These are phyloP conservation scores for Silybum marianum DNA, from an alignment of 129 eudicot genomes.

Conservation along the genomic window DNA sequence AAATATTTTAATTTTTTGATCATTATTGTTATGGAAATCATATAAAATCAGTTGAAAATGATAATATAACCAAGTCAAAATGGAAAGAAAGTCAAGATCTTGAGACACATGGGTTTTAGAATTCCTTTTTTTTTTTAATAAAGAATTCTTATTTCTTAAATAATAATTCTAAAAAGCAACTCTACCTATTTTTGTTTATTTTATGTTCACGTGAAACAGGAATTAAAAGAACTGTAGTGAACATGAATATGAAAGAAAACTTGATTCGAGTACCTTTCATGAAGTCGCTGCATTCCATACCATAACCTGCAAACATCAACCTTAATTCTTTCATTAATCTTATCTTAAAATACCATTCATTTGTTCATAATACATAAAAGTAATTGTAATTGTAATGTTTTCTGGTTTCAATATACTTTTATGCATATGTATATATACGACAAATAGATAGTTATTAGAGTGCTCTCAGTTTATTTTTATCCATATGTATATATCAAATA, in stretches of 20 bases:
- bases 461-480: no score
- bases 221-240: not conserved
- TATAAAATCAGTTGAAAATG: no score
- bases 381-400: no score
- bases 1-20: not conserved
- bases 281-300: constrained; percentile 98
- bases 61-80: not conserved
- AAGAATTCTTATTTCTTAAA: not conserved
- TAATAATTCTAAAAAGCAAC: constrained; percentile 9
- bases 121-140: no score
- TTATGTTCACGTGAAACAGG: constrained; percentile 5
- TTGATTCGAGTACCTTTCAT: constrained; percentile 70
- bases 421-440: no score
- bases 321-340: constrained; percentile 7
- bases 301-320: constrained; percentile 77
- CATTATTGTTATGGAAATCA: not conserved
- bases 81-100: constrained; percentile 3
- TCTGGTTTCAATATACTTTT: no score
- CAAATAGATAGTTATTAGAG: no score
- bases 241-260: not conserved
- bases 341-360: not conserved
- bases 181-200: no score
- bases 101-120: not conserved
- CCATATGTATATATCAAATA: no score
- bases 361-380: no score